phyloP scores from a whole-genome alignment of 2,329 filamentous ascomycete genomes.

The Fusarium chuoi region DNA sequence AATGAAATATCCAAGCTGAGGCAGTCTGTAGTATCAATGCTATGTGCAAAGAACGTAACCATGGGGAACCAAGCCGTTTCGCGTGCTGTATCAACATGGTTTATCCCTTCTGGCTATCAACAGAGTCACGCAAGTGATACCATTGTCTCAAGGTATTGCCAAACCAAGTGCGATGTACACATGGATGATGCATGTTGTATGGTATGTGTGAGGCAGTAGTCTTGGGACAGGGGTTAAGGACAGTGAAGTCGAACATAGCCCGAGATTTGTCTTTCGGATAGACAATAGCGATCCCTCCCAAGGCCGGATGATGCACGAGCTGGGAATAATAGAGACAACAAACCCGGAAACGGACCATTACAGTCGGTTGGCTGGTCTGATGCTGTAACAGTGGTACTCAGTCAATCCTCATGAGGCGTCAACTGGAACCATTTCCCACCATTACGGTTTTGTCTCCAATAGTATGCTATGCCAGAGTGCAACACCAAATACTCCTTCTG shows the following conservation, averaged over 20 bases:
- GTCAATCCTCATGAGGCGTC: slow-evolving; percentile 12
- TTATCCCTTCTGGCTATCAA: slow-evolving; percentile 11
- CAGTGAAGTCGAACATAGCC: slow-evolving; percentile 40
- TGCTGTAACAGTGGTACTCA: background rate
- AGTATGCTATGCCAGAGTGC: slow-evolving; percentile 12
- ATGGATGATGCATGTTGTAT: slow-evolving; percentile 26
- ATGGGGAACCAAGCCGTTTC: slow-evolving; percentile 12
- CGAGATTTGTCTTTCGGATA: slow-evolving; percentile 42
- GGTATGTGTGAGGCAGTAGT: slow-evolving; percentile 33
- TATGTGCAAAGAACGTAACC: slow-evolving; percentile 3
- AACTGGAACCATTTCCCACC: slow-evolving; percentile 31
- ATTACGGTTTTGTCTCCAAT: slow-evolving; percentile 23
- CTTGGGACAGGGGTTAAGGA: slow-evolving; percentile 32
- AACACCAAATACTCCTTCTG: slow-evolving; percentile 19
- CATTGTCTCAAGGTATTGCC: slow-evolving; percentile 42
- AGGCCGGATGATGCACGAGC: slow-evolving; percentile 10
- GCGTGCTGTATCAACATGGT: slow-evolving; percentile 21
- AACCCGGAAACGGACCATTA: slow-evolving; percentile 24
- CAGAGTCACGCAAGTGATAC: slow-evolving; percentile 39
- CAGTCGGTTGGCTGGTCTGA: slow-evolving; percentile 30
- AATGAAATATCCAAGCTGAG: background rate
- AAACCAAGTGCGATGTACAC: slow-evolving; percentile 28
- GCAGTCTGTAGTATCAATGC: background rate
- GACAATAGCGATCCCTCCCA: slow-evolving; percentile 24
- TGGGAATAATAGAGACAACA: slow-evolving; percentile 21